A percentile compares a stretch with the other conserved stretches of the same genome.
Evolutionary conservation across 2,329 filamentous ascomycete genomes (phyloP).

Genomic region (Calycina herbarum): DNA sequence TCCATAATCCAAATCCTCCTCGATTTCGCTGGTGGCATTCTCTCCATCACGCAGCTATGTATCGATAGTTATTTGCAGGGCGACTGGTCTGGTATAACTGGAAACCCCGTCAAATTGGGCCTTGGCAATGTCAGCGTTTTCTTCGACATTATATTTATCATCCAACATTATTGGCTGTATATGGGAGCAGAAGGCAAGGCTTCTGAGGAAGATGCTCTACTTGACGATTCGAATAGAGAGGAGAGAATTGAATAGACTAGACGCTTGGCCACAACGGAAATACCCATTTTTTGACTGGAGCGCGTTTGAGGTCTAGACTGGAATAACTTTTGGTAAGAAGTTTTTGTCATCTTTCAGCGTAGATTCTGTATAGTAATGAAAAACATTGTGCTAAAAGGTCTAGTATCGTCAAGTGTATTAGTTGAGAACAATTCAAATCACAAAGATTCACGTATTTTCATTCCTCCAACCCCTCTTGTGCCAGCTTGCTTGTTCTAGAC

Average conservation of each 20-base stretch:
- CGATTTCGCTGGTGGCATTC: conserved; percentile 76
- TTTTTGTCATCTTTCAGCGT: not conserved
- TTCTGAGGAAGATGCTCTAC: conserved; percentile 27
- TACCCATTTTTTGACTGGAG: not conserved
- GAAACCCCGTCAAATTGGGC: conserved; percentile 88
- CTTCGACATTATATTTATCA: conserved; percentile 84
- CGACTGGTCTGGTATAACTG: conserved; percentile 88
- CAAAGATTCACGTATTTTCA: too few species aligned
- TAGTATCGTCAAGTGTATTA: not conserved
- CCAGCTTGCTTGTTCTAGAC: too few species aligned
- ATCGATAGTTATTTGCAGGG: conserved; percentile 82
- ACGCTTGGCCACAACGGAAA: not conserved
- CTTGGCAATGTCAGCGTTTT: conserved; percentile 82
- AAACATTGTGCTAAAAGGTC: not conserved
- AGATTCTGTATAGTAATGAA: not conserved
- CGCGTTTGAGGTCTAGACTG: not conserved
- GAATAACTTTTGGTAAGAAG: not conserved
- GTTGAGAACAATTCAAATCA: too few species aligned
- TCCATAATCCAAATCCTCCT: conserved; percentile 81
- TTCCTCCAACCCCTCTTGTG: too few species aligned
- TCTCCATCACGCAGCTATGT: conserved; percentile 78
- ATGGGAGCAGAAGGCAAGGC: conserved; percentile 24
- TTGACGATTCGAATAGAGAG: conserved; percentile 17
- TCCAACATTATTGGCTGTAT: conserved; percentile 87
- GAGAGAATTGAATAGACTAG: conserved; percentile 20